Evolutionary conservation across 1,284 basidiomycete genomes (phyloP).

Genomic region (Apiotrichum mycotoxinovorans): DNA sequence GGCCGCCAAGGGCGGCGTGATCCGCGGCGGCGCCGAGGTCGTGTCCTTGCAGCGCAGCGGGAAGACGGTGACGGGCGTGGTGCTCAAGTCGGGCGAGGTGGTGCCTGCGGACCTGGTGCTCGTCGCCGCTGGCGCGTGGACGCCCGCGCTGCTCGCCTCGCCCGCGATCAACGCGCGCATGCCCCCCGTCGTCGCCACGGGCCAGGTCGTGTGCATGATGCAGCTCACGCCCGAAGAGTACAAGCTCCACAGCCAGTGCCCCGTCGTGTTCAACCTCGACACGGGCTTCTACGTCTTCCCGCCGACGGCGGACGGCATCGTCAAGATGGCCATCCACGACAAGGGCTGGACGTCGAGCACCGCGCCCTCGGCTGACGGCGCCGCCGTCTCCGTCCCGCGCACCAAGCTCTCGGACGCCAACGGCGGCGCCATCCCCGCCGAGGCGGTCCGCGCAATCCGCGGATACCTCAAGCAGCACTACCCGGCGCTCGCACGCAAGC

Average conservation of each 20-base stretch:
- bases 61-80: slow-evolving; percentile 60
- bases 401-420: slow-evolving; percentile 46
- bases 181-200: slow-evolving; percentile 42
- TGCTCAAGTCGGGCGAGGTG: slow-evolving; percentile 59
- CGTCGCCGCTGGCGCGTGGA: slow-evolving; percentile 55
- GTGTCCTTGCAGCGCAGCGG: slow-evolving; percentile 46
- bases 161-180: slow-evolving; percentile 43
- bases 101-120: slow-evolving; percentile 43
- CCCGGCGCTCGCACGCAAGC: slow-evolving; percentile 46
- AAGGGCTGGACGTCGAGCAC: slow-evolving; percentile 38
- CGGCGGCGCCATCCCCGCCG: slow-evolving; percentile 42
- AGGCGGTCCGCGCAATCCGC: slow-evolving; percentile 33
- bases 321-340: slow-evolving; percentile 54
- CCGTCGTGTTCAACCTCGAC: slow-evolving; percentile 56
- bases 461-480: slow-evolving; percentile 35
- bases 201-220: slow-evolving; percentile 69
- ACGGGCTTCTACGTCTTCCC: slow-evolving; percentile 53
- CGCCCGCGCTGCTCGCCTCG: slow-evolving; percentile 67
- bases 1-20: slow-evolving; percentile 58
- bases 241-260: slow-evolving; percentile 59
- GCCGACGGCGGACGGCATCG: slow-evolving; percentile 47
- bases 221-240: slow-evolving; percentile 69
- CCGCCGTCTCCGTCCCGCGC: slow-evolving; percentile 42
- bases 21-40: slow-evolving; percentile 61
- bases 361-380: slow-evolving; percentile 27